Percentiles rank a stretch among this genome's conserved stretches.
Evolutionary conservation across 2,329 filamentous ascomycete genomes (phyloP).

Genomic region (Teratosphaeria viscida): DNA sequence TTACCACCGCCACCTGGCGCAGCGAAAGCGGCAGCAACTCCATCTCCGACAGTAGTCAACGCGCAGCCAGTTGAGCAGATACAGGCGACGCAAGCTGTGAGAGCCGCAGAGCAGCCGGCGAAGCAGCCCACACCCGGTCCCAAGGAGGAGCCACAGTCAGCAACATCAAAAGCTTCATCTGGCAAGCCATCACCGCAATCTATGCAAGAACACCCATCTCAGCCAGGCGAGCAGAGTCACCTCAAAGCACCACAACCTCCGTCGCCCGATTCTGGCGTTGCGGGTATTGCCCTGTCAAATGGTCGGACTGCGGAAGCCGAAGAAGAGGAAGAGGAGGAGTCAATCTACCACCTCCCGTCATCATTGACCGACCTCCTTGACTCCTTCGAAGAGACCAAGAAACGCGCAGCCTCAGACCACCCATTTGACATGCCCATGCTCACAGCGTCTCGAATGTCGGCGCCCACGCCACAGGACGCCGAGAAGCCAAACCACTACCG

Average conservation of each 20-base stretch:
- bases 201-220: slow-evolving; percentile 27
- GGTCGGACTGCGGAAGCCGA: slow-evolving; percentile 41
- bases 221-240: slow-evolving; percentile 3
- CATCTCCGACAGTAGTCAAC: slow-evolving; percentile 31
- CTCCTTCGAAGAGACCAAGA: slow-evolving; percentile 76
- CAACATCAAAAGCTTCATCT: slow-evolving; percentile 15
- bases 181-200: slow-evolving; percentile 27
- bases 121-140: slow-evolving; percentile 19
- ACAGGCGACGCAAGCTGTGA: slow-evolving; percentile 15
- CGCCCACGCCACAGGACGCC: slow-evolving; percentile 66
- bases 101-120: slow-evolving; percentile 14
- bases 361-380: slow-evolving; percentile 83
- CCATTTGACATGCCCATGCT: slow-evolving; percentile 65
- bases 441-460: slow-evolving; percentile 59
- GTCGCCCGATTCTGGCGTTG: slow-evolving; percentile 25
- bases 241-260: slow-evolving; percentile 12
- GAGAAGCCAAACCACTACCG: slow-evolving; percentile 77
- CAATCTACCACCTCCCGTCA: slow-evolving; percentile 83
- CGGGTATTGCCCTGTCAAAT: slow-evolving; percentile 36
- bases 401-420: slow-evolving; percentile 50
- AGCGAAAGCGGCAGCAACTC: slow-evolving; percentile 46
- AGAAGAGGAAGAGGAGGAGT: slow-evolving; percentile 54
- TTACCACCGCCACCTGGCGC: slow-evolving; percentile 76
- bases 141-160: slow-evolving; percentile 18
- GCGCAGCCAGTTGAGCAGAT: slow-evolving; percentile 34